Evolutionary conservation across 2,329 filamentous ascomycete species (phyloP), one percentile per base, ranked within the genome.

Genomic region (Pyricularia grisea): DNA sequence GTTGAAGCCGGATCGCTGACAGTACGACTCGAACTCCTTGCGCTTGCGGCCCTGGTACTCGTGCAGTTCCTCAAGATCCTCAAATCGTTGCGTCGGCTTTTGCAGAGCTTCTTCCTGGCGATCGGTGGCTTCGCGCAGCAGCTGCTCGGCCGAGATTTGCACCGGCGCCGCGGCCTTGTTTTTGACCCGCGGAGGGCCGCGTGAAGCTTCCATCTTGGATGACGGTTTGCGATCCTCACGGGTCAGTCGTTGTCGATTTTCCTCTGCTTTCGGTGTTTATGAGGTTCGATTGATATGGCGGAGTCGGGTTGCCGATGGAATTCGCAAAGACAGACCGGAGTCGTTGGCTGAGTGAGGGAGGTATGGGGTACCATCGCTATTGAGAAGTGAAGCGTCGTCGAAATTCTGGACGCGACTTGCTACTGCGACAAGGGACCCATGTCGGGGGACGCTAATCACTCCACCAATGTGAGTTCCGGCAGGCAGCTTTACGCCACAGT

Each of bases 11-110:
- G 98, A 98, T 72, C 95, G 91, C 72, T 93, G 90, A 71, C 98
- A 92, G 90, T 98, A 98, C 83, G 97, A 92, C 81, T 99, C 95
- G 74, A 97, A 99, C 76, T 97, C 95, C 79, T 94, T 95, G 74
- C 95, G 87, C 82, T 98, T 98, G 72, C 95, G 88, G 68, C 94
- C 94, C 80, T 99, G 95, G 80, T 92, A 97, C 80, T 98, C 95
- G 82, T 98, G 94, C 66, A 99, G 88, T 83, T 99, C 95, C 82
- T 99, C 95, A 74, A 99, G 87, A 75, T 99, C 95, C 73, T 92
- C 92, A 75, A 99, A 98, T 64, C 94, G 90, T 80, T 97, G 94
- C 20, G 94, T 97, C 1, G 95, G 95, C 67, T 93, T 92, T 79
- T 97, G 91, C 68, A 98, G 83, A 60, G 88, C 88, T 42, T 90